These are phyloP conservation scores for Anethum foeniculum DNA, from an alignment of 140 eudicot species.

Conservation along the genomic window DNA sequence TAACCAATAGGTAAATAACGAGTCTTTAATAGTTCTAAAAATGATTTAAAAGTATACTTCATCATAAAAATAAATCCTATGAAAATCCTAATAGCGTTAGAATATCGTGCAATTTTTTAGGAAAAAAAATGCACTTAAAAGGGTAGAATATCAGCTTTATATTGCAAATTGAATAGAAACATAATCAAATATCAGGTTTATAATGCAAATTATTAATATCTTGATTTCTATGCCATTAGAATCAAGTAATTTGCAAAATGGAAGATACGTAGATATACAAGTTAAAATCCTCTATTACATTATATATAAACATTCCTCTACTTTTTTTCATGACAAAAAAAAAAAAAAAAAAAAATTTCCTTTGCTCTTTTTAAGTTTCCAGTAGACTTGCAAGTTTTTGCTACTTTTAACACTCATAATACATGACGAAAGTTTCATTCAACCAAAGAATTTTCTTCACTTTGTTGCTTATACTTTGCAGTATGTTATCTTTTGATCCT, in stretches of 20 bases:
- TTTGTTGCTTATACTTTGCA: background rate
- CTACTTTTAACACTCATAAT: background rate
- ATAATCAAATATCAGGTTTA: background rate
- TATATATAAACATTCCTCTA: background rate
- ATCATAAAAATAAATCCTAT: no score
- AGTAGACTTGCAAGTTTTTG: background rate
- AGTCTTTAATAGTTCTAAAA: no score
- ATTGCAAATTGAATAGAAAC: background rate
- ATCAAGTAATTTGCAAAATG: background rate
- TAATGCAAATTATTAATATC: background rate
- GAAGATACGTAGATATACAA: background rate
- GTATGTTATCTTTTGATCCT: background rate
- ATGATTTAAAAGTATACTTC: no score
- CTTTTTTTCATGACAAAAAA: no score
- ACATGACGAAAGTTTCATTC: background rate
- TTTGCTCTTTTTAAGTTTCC: background rate
- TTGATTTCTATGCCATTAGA: background rate
- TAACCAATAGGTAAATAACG: no score
- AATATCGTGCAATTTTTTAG: no score
- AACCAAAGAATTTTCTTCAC: background rate
- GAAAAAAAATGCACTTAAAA: no score
- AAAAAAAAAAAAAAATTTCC: background rate
- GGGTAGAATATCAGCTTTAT: background rate
- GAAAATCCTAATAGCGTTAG: no score
- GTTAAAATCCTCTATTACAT: background rate